Base-by-base conservation (phyloP, 1,139 yeast species). In the Pichia sorboxylosa region DNA sequence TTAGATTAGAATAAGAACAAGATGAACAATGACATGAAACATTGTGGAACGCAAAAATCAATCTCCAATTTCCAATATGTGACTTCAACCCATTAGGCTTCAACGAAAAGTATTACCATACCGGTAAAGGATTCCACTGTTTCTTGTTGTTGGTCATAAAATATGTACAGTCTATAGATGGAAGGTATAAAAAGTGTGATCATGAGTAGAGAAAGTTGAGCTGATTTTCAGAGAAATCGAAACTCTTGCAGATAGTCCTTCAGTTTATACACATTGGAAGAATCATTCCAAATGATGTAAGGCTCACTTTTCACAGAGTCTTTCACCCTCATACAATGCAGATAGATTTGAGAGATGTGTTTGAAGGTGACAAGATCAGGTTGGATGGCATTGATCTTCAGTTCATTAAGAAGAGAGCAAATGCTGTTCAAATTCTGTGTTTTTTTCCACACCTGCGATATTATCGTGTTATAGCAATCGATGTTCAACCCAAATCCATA, bases 401-500 rank as follows among this genome's bases (percentile, higher is more conserved):
- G 38, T 35, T 55, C 58, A 24, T 51, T 50, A 21, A 51, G 34
- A 5, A 52, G 24, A 4, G 28, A 28, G 3, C 40, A 34, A 4
- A 54, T 35, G 11, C 47, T 27, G n/a, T 42, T 41, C 4, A 54
- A 23, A 26, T 52, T 50, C 26, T 43, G 41, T 1, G 55, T 45
- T 22, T 44, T 42, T 0, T 38, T 34, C 58, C 58, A 55, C 2
- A 41, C 31, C 19, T 46, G 51, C 11, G 30, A 24, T 2, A 55
- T 18, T 5, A 54, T 19, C 3, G 46, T 29, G 34, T 52, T 53
- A 40, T 54, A 55, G 11, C 49, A 44, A 27, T 50, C 51, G 11
- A 44, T 46, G 28, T 50, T 47, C 32, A 54, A 42, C 3, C 54
- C 54, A 27, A 41, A 45, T 13, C 52, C 47, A 32, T 49, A 54